phyloP scores from a whole-genome alignment of 345 rosid species.

The Camelina laxa region DNA sequence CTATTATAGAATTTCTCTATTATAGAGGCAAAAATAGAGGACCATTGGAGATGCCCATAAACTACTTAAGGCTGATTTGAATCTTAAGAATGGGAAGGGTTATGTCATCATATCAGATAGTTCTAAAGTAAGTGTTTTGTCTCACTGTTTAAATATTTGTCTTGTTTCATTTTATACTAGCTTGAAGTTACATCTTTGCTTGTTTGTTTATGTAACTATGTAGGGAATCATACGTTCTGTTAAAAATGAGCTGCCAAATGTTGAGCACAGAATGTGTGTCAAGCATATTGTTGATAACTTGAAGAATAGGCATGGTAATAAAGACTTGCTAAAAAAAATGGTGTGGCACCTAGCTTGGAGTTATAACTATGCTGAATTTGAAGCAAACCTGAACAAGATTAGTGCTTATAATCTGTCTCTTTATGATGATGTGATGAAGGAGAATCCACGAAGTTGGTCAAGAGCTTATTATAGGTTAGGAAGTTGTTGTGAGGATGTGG shows the following conservation, averaged over 20 bases:
- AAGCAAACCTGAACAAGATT: not conserved
- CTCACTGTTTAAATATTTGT: too few species aligned
- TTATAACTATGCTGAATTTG: not conserved
- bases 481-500: not conserved
- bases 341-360: not conserved
- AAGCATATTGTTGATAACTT: not conserved
- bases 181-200: too few species aligned
- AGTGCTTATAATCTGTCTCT: not conserved
- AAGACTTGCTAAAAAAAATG: not conserved
- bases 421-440: not conserved
- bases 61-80: too few species aligned
- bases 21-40: too few species aligned
- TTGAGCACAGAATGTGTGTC: not conserved
- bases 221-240: not conserved
- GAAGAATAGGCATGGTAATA: not conserved
- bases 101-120: too few species aligned
- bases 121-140: too few species aligned
- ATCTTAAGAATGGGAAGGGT: too few species aligned
- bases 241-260: not conserved
- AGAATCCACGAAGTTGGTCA: not conserved
- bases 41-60: too few species aligned
- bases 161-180: too few species aligned
- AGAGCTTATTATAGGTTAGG: not conserved
- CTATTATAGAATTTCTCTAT: too few species aligned
- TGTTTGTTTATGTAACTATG: not conserved